Percentiles rank a stretch among this genome's conserved stretches.
These are phyloP conservation scores for Gastrodia elata DNA, from an alignment of 106 monocot species.

Conservation along the genomic window DNA sequence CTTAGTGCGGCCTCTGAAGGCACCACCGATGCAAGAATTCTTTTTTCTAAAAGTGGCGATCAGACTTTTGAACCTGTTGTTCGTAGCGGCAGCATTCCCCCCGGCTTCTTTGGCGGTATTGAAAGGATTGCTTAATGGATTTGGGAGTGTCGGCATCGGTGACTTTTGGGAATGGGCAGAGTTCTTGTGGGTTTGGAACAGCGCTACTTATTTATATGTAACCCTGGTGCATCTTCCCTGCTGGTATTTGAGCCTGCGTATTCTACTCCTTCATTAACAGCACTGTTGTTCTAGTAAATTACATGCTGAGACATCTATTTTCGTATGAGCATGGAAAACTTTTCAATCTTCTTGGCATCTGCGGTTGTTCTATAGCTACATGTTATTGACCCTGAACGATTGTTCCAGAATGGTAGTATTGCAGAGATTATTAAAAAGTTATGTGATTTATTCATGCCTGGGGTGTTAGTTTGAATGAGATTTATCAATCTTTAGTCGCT, in stretches of 20 bases:
- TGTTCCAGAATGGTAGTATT: not conserved
- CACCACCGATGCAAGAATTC: not conserved
- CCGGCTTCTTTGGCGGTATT: slow-evolving; percentile 34
- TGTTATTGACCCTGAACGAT: no score
- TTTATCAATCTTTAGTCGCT: no score
- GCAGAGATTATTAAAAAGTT: not conserved
- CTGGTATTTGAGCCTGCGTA: slow-evolving; percentile 67
- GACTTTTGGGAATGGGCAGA: slow-evolving; percentile 61
- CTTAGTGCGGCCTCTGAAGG: slow-evolving; percentile 45
- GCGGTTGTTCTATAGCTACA: not conserved
- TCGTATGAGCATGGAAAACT: not conserved
- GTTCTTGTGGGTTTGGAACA: slow-evolving; percentile 75
- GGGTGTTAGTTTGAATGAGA: no score
- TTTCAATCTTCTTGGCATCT: not conserved
- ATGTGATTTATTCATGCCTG: not conserved
- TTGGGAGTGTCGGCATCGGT: slow-evolving; percentile 21
- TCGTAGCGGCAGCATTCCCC: slow-evolving; percentile 48
- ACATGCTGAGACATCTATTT: not conserved
- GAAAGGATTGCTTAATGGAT: slow-evolving; percentile 27
- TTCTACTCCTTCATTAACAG: slow-evolving; percentile 54
- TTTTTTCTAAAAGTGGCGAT: slow-evolving; percentile 7
- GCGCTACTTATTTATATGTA: slow-evolving; percentile 76
- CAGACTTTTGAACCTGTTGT: slow-evolving; percentile 21
- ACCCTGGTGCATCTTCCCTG: slow-evolving; percentile 77
- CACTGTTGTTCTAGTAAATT: not conserved